Evolutionary conservation across 2,329 filamentous ascomycete species (phyloP).

Genomic region (Didymella arachidicola): DNA sequence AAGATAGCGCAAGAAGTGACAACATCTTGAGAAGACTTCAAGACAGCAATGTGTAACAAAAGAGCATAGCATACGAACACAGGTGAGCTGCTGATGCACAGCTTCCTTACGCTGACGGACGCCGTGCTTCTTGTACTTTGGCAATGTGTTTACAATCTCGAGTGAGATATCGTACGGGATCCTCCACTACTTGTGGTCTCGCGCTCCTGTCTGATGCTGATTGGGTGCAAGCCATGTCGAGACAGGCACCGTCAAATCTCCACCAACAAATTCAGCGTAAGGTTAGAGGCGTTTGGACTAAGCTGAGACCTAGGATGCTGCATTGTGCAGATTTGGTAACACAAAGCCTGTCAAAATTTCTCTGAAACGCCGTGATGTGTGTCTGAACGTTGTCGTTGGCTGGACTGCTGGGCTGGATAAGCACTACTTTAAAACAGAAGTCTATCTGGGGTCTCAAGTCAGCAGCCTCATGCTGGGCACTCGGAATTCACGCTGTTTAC

Average conservation of each 20-base stretch:
- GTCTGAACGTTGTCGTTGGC: background rate
- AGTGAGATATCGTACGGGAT: background rate
- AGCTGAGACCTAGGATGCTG: constrained; percentile 6
- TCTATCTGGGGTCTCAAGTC: constrained; percentile 3
- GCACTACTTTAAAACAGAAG: constrained; percentile 12
- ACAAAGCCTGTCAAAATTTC: background rate
- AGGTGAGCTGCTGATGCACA: constrained; percentile 6
- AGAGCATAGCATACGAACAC: background rate
- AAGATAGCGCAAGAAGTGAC: constrained; percentile 21
- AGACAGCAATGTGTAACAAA: background rate
- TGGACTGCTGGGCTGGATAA: constrained; percentile 3
- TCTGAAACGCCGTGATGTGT: background rate
- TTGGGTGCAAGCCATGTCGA: background rate
- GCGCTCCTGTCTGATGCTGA: constrained; percentile 1
- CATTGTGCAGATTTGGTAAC: constrained; percentile 9
- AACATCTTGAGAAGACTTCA: constrained; percentile 20
- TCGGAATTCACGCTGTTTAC: background rate
- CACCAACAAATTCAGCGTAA: background rate
- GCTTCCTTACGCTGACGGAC: constrained; percentile 5
- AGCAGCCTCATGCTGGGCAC: constrained; percentile 9
- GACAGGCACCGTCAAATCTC: background rate
- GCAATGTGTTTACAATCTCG: background rate
- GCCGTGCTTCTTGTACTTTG: constrained; percentile 15
- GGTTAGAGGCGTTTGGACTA: constrained; percentile 1
- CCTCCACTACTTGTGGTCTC: background rate